phyloP scores from a whole-genome alignment of 306 rosid species.

The Cicer cuneatum region DNA sequence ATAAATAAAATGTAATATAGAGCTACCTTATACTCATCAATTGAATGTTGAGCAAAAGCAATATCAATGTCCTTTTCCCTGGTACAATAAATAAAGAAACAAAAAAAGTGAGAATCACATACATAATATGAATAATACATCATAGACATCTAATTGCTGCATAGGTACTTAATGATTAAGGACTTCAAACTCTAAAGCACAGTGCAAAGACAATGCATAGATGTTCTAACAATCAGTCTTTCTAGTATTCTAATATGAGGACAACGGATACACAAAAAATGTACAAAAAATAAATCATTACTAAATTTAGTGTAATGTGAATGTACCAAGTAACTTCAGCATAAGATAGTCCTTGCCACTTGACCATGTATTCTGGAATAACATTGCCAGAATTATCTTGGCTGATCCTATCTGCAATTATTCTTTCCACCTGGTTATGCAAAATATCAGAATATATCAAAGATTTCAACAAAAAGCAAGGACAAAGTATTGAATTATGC shows the following conservation, averaged over 20 bases:
- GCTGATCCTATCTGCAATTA: conserved; percentile 85
- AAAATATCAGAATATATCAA: conserved; percentile 12
- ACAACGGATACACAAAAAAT: conserved; percentile 16
- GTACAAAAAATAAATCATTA: conserved; percentile 16
- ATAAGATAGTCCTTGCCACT: conserved; percentile 99
- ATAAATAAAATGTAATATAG: conserved; percentile 6
- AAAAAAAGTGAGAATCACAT: conserved; percentile 42
- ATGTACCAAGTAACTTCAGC: conserved; percentile 97
- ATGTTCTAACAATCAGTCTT: conserved; percentile 32
- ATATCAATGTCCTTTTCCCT: conserved; percentile 99
- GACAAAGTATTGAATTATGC: conserved; percentile 25
- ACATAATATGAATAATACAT: conserved; percentile 24
- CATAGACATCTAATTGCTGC: conserved; percentile 2
- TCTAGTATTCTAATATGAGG: conserved; percentile 33
- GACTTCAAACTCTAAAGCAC: conserved; percentile 31
- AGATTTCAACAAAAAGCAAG: neutral
- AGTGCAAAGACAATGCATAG: conserved; percentile 8
- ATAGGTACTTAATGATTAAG: conserved; percentile 9
- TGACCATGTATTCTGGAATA: conserved; percentile 88
- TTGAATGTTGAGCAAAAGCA: conserved; percentile 91
- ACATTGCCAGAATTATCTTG: conserved; percentile 80
- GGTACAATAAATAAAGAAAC: conserved; percentile 44
- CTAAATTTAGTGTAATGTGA: conserved; percentile 47
- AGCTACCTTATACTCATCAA: conserved; percentile 93
- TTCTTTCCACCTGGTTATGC: conserved; percentile 81